A percentile compares a stretch with the other conserved stretches of the same genome.
phyloP scores from a whole-genome alignment of 805 yeast species.

The Komagataella mondaviorum region DNA sequence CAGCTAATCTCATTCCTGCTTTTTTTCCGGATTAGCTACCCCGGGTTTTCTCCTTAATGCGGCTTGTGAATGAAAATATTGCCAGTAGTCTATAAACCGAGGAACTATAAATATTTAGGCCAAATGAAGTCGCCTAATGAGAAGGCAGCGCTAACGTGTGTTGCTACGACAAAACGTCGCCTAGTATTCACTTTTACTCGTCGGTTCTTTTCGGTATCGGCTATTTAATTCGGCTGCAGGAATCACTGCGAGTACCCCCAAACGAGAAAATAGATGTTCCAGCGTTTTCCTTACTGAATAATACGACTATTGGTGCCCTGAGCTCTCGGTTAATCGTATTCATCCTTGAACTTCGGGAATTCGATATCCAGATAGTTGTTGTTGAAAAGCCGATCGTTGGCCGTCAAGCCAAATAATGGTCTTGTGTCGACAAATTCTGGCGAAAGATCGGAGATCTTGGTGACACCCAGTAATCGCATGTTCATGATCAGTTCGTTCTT shows the following conservation, averaged over 20 bases:
- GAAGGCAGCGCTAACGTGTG: no score
- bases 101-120: not conserved
- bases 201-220: no score
- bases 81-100: not conserved
- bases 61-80: not conserved
- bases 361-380: constrained; percentile 15
- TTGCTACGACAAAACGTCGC: no score
- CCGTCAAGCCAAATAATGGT: constrained; percentile 17
- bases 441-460: constrained; percentile 42
- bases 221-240: no score
- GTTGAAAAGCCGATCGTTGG: constrained; percentile 17
- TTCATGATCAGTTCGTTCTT: constrained; percentile 62
- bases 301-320: not conserved
- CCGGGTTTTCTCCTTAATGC: not conserved
- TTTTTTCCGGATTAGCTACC: not conserved
- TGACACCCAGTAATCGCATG: constrained; percentile 72
- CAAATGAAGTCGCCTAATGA: no score
- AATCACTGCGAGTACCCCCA: no score
- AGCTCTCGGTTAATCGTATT: constrained; percentile 5
- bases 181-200: no score
- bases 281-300: no score
- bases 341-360: constrained; percentile 16
- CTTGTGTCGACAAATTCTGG: constrained; percentile 47
- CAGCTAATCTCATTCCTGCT: not conserved
- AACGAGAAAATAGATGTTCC: no score